Evolutionary conservation across 192 early-diverging fungal species (phyloP), one percentile per base, ranked within the genome.

Genomic region (Coemansia sp.): DNA sequence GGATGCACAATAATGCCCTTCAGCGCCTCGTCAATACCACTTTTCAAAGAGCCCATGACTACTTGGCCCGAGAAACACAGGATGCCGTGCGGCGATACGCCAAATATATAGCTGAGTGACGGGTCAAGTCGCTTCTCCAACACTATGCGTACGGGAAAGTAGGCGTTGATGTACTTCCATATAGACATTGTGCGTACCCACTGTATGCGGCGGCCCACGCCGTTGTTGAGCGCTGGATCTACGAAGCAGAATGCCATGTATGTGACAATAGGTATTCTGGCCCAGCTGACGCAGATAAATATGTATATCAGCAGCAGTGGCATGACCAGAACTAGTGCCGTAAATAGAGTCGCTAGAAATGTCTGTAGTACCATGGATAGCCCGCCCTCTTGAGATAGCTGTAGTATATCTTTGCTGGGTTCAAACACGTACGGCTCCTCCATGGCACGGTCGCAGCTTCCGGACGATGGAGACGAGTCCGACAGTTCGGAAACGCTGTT

Each of bases 41-140:
- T 88, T 10, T 90, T 89, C 65, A 95, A 90, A 0, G 95, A 96
- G 9, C 76, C 94, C 87, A 96, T 95, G 33, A 92, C 91, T 31
- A 87, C 88, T 71, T 90, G 90, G 0, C 94, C 93, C 16, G 93
- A 94, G 27, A 95, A 87, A 11, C 90, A 90, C 66, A 96, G 90
- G 52, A 97, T 92, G 5, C 94, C 95, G 69, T 96, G 94, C n/a
- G 95, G 95, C 67, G 97, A 94, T 72, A 83, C 76, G 31, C 90
- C 95, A 85, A 98, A 93, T 5, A 98, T 83, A 67, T 98, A 97
- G 77, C 90, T 95, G 39, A 86, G 87, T n/a, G 76, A 78, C 12
- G 95, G 93, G 76, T 97, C 95, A 29, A 98, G 80, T 68, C 94
- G 91, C 27, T 70, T 81, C 72, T 94, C 93, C 84, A 94, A 88